Base-by-base conservation (phyloP, 306 rosid species). In the Mimosa pudica region DNA sequence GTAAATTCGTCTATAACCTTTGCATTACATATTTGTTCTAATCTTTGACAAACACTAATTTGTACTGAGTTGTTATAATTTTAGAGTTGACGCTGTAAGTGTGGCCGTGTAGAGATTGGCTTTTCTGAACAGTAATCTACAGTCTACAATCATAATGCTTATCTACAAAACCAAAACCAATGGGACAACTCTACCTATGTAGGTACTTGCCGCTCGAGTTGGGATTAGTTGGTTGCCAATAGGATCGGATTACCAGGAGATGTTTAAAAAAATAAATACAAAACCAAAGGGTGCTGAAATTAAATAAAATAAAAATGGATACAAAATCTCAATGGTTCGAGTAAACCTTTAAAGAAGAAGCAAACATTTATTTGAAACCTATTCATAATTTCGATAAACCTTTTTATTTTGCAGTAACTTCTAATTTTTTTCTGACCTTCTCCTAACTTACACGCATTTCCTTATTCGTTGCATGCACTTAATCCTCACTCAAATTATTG, bases 251-350 rank as follows among this genome's bases (percentile, higher is more conserved):
- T 24, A 24, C 30, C 30, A 24, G 30, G 30, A 24, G 30, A 24
- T 24, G 30, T 24, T 24, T 24, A 24, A 24, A 24, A 24, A 24
- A 24, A 24, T 24, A 24, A 24, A 24, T 24, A 24, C 30, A 24
- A 24, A 24, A 24, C 30, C 17, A 41, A 69, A 66, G 62, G 14
- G 42, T 61, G 44, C 70, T 16, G 63, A 75, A 52, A 52, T 57
- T 0, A 60, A 58, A 74, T 58, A 30, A 60, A 58, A 74, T 58
- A 30, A 6, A 49, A 0, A 65, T 60, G 32, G 35, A 67, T 30
- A 24, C 33, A 55, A 49, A 65, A 55, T 65, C 44, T 47, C 80
- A 47, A 75, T 13, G 57, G 14, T 14, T 51, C n/a, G 36, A 58
- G 35, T 8, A 20, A 24, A 24, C 30, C 30, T 24, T 24, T 24